These are phyloP conservation scores for Esteya vermicola DNA, from an alignment of 2,329 filamentous ascomycete genomes.

Conservation along the genomic window DNA sequence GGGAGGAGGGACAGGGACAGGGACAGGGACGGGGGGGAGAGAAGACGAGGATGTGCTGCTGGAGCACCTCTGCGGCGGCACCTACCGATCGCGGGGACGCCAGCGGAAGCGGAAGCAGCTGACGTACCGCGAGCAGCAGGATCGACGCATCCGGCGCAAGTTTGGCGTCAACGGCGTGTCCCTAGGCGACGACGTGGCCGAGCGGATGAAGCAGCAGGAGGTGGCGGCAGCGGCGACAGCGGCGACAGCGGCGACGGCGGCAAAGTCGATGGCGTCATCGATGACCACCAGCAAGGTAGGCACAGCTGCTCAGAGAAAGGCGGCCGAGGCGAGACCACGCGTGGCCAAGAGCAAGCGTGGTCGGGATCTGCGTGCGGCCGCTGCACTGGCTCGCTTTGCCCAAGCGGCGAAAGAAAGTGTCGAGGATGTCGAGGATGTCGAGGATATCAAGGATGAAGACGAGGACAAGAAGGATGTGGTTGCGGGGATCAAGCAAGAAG, in stretches of 20 bases:
- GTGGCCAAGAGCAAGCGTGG: conserved; percentile 64
- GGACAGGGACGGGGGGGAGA: too few relatives aligned
- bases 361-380: conserved; percentile 61
- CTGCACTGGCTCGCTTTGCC: conserved; percentile 61
- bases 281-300: conserved; percentile 1
- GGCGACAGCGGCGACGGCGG: neutral
- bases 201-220: conserved; percentile 48
- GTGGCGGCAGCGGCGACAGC: neutral
- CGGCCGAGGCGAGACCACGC: conserved; percentile 49
- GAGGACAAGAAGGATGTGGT: conserved; percentile 22
- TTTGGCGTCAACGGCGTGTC: conserved; percentile 58
- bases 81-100: conserved; percentile 45
- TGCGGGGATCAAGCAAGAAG: conserved; percentile 13
- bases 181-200: conserved; percentile 54
- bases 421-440: conserved; percentile 17
- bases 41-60: conserved; percentile 29
- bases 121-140: conserved; percentile 59
- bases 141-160: conserved; percentile 58
- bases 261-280: neutral
- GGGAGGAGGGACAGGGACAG: too few relatives aligned
- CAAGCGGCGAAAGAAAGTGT: conserved; percentile 35
- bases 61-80: conserved; percentile 69
- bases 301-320: too few relatives aligned
- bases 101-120: conserved; percentile 33
- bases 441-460: conserved; percentile 19